These are phyloP conservation scores for Phytophthora rubi DNA, from an alignment of 352 stramenopile species.

Conservation along the genomic window DNA sequence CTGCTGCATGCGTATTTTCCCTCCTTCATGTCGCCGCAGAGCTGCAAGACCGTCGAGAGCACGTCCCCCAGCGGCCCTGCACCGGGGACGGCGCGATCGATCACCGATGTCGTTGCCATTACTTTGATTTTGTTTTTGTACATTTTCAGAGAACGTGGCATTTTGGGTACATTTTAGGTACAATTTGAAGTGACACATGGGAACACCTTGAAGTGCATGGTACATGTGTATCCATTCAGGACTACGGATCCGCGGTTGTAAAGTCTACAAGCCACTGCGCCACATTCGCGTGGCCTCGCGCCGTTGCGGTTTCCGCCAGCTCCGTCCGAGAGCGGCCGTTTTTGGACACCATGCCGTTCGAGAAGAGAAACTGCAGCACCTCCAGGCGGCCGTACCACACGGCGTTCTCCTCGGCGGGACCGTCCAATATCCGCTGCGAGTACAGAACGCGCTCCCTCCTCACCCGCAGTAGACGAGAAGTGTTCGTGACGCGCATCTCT, in stretches of 20 bases:
- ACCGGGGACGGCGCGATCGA: neutral
- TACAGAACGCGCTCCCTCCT: constrained; percentile 29
- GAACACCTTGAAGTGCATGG: neutral
- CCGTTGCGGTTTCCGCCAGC: constrained; percentile 27
- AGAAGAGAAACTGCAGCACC: constrained; percentile 40
- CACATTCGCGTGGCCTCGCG: constrained; percentile 21
- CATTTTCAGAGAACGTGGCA: neutral
- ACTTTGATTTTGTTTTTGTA: neutral
- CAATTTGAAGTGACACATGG: too few relatives aligned
- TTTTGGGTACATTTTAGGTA: too few relatives aligned
- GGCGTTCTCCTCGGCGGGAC: constrained; percentile 35
- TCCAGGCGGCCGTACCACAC: constrained; percentile 39
- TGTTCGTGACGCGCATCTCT: constrained; percentile 12
- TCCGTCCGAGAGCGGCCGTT: constrained; percentile 32
- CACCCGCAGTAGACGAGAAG: constrained; percentile 16
- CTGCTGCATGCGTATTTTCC: neutral
- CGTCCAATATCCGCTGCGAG: constrained; percentile 30
- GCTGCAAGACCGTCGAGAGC: neutral
- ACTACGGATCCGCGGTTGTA: constrained; percentile 6
- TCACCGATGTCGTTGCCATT: neutral
- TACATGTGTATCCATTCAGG: neutral
- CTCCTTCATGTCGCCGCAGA: constrained; percentile 7
- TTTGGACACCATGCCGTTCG: constrained; percentile 31
- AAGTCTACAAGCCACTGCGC: constrained; percentile 34
- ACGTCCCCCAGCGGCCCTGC: neutral